Conservation (phyloP, 495 filamentous ascomycete genomes). For the Annulohypoxylon moriforme region DNA sequence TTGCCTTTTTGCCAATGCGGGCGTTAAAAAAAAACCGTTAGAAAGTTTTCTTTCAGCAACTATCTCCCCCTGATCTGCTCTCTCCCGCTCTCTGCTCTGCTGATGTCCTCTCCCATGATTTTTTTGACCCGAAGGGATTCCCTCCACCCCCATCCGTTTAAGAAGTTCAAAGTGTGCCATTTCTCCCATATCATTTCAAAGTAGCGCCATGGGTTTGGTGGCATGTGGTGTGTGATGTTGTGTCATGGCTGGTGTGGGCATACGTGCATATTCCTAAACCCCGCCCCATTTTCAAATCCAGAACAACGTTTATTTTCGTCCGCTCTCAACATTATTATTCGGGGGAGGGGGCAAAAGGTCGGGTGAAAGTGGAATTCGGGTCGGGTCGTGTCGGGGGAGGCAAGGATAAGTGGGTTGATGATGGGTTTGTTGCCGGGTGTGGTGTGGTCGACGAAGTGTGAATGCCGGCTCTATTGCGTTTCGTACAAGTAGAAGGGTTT, state of each 20-base stretch:
- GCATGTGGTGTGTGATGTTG: neutral
- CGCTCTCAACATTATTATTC: constrained; percentile 3
- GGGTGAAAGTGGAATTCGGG: constrained; percentile 1
- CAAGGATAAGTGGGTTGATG: constrained; percentile 5
- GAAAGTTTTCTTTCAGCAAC: neutral
- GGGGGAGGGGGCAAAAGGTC: neutral
- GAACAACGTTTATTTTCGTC: constrained; percentile 13
- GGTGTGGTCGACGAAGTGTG: constrained; percentile 12
- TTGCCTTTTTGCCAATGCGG: neutral
- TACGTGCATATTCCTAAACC: constrained; percentile 11
- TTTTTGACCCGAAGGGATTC: neutral
- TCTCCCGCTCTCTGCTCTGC: neutral
- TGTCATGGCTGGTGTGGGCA: neutral
- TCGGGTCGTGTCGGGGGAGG: constrained; percentile 13
- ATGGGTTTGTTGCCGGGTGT: neutral
- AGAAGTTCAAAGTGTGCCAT: neutral
- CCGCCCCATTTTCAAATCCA: constrained; percentile 29
- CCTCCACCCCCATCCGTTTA: neutral
- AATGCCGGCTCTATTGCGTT: constrained; percentile 27
- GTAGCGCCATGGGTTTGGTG: neutral
- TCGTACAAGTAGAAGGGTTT: constrained; percentile 25
- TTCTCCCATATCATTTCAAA: neutral
- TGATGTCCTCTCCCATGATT: neutral
- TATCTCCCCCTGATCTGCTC: neutral
- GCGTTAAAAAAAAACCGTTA: neutral